Base-by-base conservation (phyloP, 805 yeast genomes). In the Cyberlindnera mycetangii region DNA sequence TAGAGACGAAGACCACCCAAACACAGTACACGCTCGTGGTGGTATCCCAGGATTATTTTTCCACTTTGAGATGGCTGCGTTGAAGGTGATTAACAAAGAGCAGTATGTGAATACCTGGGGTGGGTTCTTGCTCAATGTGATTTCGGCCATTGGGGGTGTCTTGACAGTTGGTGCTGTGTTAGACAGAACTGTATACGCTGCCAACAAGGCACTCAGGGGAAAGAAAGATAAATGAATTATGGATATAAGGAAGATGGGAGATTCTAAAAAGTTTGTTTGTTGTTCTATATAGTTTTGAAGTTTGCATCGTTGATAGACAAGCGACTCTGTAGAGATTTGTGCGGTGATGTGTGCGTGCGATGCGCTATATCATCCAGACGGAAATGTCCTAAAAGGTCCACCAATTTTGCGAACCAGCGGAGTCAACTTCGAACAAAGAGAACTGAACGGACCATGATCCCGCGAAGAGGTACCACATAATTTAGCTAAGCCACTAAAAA, bases 141-240 rank as follows among this genome's bases (percentile, higher is more conserved):
- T 93, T 53, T 85, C 96, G 44, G 88, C 95, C 7, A 75, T 92
- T 32, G 98, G 97, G 9, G 97, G 98, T 38, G 89, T 93, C 10
- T 71, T 93, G 47, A 90, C 97, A 21, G 89, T 92, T 21, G 98
- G 96, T 9, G 84, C 97, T 0, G 79, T 90, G 30, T 65, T 90
- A 37, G 99, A 93, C 64, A 78, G 89, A 48, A 81, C 95, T 3
- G 85, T 89, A 5, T 89, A 87, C 78, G 92, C 87, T 11, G 96
- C 96, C 1, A 90, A 89, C 60, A 79, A 79, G 64, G 87, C 83
- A 12, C 65, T 89, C 24, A 72, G 76, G 56, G 78, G 81, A 17
- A 84, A 86, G 64, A 85, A 85, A 68, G 79, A 78, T 43, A 61
- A 56, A 51, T 60, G 44, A 50, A 16, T 4, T 9, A 18, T 12